A percentile compares a stretch with the other conserved stretches of the same genome.
These are phyloP conservation scores for Mucor lusitanicus DNA, from an alignment of 371 early-diverging fungal genomes.

Conservation along the genomic window DNA sequence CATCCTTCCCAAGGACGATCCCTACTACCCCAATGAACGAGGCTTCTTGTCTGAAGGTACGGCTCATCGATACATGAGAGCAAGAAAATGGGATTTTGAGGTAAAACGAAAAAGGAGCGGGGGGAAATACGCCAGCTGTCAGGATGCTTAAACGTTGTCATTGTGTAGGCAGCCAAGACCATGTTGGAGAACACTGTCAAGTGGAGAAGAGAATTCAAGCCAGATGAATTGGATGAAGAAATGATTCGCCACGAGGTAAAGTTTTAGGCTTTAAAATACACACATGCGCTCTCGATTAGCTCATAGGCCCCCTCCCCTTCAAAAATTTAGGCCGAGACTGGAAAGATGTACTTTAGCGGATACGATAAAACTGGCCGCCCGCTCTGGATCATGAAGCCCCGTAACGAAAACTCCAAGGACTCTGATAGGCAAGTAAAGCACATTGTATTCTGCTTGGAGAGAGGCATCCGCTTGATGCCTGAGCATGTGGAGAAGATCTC, in stretches of 20 bases:
- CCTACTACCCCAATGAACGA: slow-evolving; percentile 42
- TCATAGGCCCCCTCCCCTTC: not conserved
- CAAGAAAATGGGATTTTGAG: slow-evolving; percentile 65
- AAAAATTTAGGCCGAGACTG: slow-evolving; percentile 55
- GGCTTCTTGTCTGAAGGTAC: slow-evolving; percentile 51
- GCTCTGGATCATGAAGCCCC: slow-evolving; percentile 64
- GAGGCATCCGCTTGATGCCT: slow-evolving; percentile 73
- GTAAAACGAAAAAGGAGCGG: slow-evolving; percentile 9
- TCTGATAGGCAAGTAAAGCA: slow-evolving; percentile 68
- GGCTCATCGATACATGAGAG: slow-evolving; percentile 72
- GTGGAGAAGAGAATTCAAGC: slow-evolving; percentile 75
- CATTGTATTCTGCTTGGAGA: slow-evolving; percentile 76
- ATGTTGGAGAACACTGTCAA: slow-evolving; percentile 65
- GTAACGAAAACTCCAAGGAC: slow-evolving; percentile 74
- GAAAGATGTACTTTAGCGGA: slow-evolving; percentile 78
- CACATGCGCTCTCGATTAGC: not conserved
- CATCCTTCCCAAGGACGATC: slow-evolving; percentile 39
- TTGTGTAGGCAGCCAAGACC: slow-evolving; percentile 44
- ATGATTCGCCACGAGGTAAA: slow-evolving; percentile 49
- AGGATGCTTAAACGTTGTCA: not conserved
- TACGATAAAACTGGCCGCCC: slow-evolving; percentile 64
- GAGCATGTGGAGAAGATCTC: slow-evolving; percentile 59
- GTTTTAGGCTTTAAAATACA: not conserved
- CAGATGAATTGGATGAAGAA: slow-evolving; percentile 65
- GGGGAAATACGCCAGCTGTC: not conserved